Percentiles rank a stretch among this genome's conserved stretches.
Conservation (phyloP, 2,329 filamentous ascomycete species). For the Exophiala sp. region DNA sequence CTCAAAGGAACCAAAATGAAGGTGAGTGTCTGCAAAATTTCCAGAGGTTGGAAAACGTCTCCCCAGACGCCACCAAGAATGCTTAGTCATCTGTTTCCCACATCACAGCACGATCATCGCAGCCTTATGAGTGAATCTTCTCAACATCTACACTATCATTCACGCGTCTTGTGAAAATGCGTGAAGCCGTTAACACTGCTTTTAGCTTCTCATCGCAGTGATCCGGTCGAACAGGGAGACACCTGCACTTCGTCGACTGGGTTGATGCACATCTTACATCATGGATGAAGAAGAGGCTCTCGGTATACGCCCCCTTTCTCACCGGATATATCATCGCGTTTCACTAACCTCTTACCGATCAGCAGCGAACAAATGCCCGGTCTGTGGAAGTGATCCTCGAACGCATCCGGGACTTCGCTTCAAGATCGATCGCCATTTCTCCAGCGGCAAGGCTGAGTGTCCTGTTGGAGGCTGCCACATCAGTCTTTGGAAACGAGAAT, state of each 20-base stretch:
- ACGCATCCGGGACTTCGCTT: constrained; percentile 92
- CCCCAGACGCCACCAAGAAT: neutral
- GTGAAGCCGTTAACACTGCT: too few relatives aligned
- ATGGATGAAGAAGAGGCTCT: constrained; percentile 21
- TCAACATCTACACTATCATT: too few relatives aligned
- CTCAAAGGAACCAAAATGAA: neutral
- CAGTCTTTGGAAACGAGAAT: constrained; percentile 61
- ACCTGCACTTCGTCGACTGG: neutral
- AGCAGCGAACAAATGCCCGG: constrained; percentile 57
- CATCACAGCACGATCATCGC: neutral
- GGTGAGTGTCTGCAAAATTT: neutral
- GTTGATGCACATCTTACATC: constrained; percentile 1
- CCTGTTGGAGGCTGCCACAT: constrained; percentile 83
- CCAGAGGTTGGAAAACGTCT: neutral
- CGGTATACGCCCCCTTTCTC: constrained; percentile 4
- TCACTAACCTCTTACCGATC: neutral
- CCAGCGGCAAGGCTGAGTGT: constrained; percentile 82
- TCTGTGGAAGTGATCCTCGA: constrained; percentile 95
- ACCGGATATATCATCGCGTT: neutral
- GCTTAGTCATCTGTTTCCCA: neutral
- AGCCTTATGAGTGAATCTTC: neutral
- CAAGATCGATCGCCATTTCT: constrained; percentile 89
- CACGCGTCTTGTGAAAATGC: too few relatives aligned
- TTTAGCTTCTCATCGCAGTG: too few relatives aligned
- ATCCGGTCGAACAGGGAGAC: too few relatives aligned